A percentile compares a stretch with the other conserved stretches of the same genome.
Conservation (phyloP, 164 flowering plant species). For the Chimonanthus salicifolius region DNA sequence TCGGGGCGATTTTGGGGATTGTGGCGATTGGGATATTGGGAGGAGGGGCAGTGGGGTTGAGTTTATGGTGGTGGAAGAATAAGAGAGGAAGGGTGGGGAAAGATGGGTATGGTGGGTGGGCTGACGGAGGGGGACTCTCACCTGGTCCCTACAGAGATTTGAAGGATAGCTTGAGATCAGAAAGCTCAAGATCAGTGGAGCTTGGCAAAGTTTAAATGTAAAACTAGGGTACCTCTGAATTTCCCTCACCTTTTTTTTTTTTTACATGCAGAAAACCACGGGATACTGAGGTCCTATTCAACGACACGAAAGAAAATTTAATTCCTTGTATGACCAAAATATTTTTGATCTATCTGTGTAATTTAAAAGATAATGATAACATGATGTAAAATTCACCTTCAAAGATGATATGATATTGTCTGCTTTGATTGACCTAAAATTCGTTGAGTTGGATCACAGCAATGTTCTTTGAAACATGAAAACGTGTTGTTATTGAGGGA, state of each 20-base stretch:
- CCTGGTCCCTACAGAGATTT: conserved; percentile 67
- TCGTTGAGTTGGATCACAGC: no score
- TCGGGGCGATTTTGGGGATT: conserved; percentile 29
- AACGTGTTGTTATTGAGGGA: no score
- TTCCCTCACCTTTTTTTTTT: not conserved
- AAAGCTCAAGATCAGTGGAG: conserved; percentile 55
- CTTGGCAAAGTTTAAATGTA: conserved; percentile 17
- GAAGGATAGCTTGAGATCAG: conserved; percentile 23
- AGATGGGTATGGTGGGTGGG: conserved; percentile 11
- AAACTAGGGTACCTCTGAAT: not conserved
- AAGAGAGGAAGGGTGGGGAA: conserved; percentile 3
- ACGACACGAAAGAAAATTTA: no score
- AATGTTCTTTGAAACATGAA: no score
- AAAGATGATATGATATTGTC: no score
- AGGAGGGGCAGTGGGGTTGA: conserved; percentile 27
- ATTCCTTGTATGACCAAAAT: no score
- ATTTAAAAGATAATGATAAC: no score
- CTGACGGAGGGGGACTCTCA: conserved; percentile 35
- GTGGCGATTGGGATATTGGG: conserved; percentile 23
- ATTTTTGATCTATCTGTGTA: no score
- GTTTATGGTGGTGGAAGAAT: conserved; percentile 29
- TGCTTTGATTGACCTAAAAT: no score
- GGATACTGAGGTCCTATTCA: no score
- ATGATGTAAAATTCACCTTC: no score
- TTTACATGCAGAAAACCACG: no score